phyloP scores from a whole-genome alignment of 345 rosid genomes.

The Salix brachista region DNA sequence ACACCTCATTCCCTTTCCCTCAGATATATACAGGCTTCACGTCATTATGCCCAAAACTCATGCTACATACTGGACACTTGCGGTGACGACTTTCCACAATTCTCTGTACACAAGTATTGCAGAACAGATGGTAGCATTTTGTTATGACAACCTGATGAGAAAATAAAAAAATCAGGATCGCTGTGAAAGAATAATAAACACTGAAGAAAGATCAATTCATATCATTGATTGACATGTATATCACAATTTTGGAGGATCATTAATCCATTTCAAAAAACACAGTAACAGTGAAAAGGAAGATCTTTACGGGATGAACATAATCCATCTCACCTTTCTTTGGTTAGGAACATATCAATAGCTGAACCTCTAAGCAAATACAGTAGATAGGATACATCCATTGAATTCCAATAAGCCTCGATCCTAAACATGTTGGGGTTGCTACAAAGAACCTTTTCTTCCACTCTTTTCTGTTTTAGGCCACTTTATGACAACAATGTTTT shows the following conservation, averaged over 20 bases:
- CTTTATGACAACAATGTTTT: neutral
- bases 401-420: neutral
- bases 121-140: constrained; percentile 91
- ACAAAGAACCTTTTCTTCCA: neutral
- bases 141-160: constrained; percentile 80
- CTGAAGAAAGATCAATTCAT: neutral
- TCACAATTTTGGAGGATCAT: neutral
- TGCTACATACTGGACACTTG: constrained; percentile 78
- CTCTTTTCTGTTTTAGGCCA: neutral
- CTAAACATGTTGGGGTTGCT: neutral
- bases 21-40: constrained; percentile 95
- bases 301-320: no score
- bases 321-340: no score
- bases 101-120: constrained; percentile 79
- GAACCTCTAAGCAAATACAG: neutral
- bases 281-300: neutral
- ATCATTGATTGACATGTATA: neutral
- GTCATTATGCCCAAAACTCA: constrained; percentile 83
- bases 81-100: constrained; percentile 69
- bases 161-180: neutral
- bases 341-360: no score
- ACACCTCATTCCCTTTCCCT: neutral
- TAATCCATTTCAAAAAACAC: neutral
- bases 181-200: neutral
- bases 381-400: neutral